A percentile compares a stretch with the other conserved stretches of the same genome.
phyloP scores from a whole-genome alignment of 345 rosid genomes.

The Eucalyptus erythrocorys region DNA sequence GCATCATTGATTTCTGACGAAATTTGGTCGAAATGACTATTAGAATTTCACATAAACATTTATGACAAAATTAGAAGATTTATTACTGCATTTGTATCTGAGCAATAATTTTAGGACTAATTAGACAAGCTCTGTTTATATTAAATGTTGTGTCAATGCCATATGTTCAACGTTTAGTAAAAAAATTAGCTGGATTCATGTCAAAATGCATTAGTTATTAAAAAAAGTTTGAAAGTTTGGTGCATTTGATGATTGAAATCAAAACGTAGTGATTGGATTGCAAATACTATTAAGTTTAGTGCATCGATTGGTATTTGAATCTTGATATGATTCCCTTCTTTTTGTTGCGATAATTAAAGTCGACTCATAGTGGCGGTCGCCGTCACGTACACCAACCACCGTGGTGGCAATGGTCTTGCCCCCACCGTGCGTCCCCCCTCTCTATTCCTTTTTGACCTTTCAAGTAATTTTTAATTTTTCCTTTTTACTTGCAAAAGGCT shows the following conservation, averaged over 20 bases:
- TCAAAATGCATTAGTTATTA: background rate
- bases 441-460: background rate
- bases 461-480: background rate
- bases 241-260: background rate
- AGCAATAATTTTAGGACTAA: background rate
- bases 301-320: background rate
- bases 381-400: background rate
- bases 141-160: background rate
- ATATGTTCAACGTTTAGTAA: background rate
- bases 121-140: background rate
- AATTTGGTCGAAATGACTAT: background rate
- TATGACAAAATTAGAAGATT: background rate
- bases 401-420: too few relatives aligned
- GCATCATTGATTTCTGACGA: rapidly evolving
- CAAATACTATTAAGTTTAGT: background rate
- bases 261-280: background rate
- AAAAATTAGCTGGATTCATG: background rate
- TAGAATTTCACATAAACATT: too few relatives aligned
- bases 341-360: background rate
- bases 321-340: background rate
- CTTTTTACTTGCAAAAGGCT: background rate
- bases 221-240: background rate
- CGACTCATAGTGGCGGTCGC: background rate
- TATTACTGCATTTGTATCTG: background rate
- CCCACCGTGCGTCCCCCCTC: background rate